Percentiles rank a stretch among this genome's conserved stretches.
Conservation (phyloP, 2,329 filamentous ascomycete genomes). For the Trichoderma sp. region DNA sequence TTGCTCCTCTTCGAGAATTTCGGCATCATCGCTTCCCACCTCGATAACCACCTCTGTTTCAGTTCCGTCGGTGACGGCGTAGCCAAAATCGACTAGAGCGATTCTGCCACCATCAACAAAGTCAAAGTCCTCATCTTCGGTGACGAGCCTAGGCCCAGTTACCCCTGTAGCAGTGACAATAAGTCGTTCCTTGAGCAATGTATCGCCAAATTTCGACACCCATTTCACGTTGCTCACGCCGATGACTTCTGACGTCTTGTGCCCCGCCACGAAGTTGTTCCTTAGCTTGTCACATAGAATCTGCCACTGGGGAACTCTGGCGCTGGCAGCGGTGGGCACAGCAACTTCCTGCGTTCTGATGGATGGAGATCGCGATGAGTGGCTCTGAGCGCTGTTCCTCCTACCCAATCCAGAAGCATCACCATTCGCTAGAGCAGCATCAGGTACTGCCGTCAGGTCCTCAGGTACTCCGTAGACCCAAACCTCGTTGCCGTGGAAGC, state of each 20-base stretch:
- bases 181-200: conserved; percentile 57
- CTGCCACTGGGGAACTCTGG: conserved; percentile 66
- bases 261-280: conserved; percentile 70
- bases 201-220: conserved; percentile 59
- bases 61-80: conserved; percentile 57
- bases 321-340: conserved; percentile 34
- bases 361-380: conserved; percentile 37
- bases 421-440: conserved; percentile 37
- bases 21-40: conserved; percentile 69
- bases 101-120: conserved; percentile 79
- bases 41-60: conserved; percentile 67
- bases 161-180: conserved; percentile 74
- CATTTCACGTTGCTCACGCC: conserved; percentile 71
- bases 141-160: conserved; percentile 55
- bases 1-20: conserved; percentile 70
- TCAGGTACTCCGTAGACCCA: conserved; percentile 81
- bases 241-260: conserved; percentile 63
- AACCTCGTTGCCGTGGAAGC: conserved; percentile 70
- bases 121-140: conserved; percentile 71
- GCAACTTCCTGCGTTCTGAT: conserved; percentile 34
- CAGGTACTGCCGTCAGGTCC: conserved; percentile 64
- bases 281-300: conserved; percentile 66
- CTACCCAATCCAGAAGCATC: conserved; percentile 35
- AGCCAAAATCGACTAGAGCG: conserved; percentile 73
- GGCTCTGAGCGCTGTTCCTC: conserved; percentile 31